phyloP scores from a whole-genome alignment of 306 rosid genomes.

The Hippophae tibetana region DNA sequence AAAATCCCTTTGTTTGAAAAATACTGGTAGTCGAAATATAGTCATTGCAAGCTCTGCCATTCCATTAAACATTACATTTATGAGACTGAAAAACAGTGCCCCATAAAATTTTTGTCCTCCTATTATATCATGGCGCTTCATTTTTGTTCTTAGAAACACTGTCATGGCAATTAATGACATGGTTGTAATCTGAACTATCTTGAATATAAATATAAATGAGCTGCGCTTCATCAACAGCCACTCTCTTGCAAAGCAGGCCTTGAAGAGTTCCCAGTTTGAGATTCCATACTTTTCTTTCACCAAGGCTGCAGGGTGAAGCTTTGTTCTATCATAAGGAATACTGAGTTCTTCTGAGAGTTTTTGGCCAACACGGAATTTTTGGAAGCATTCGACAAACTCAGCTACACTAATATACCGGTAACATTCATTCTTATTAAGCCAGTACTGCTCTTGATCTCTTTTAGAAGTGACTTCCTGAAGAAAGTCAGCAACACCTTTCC shows the following conservation, averaged over 20 bases:
- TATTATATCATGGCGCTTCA: conserved; percentile 26
- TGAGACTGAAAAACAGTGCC: conserved; percentile 54
- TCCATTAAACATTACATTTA: conserved; percentile 76
- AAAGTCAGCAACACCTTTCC: conserved; percentile 84
- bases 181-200: conserved; percentile 44
- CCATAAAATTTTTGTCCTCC: conserved; percentile 55
- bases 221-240: conserved; percentile 57
- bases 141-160: conserved; percentile 55
- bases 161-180: conserved; percentile 47
- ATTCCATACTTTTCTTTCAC: conserved; percentile 60
- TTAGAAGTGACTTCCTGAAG: conserved; percentile 77
- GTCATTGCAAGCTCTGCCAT: conserved; percentile 56
- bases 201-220: conserved; percentile 46
- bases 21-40: conserved; percentile 53
- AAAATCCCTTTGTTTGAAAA: conserved; percentile 64
- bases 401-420: conserved; percentile 46
- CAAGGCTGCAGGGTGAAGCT: conserved; percentile 57
- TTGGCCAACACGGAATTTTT: conserved; percentile 42
- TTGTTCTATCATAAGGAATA: conserved; percentile 46
- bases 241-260: conserved; percentile 75
- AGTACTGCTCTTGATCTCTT: conserved; percentile 82
- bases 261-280: conserved; percentile 54
- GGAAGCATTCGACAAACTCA: conserved; percentile 40
- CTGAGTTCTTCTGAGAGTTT: conserved; percentile 30
- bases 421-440: conserved; percentile 40